A percentile compares a stretch with the other conserved stretches of the same genome.
phyloP scores from a whole-genome alignment of 192 early-diverging fungal genomes.

The Coemansia sp. region DNA sequence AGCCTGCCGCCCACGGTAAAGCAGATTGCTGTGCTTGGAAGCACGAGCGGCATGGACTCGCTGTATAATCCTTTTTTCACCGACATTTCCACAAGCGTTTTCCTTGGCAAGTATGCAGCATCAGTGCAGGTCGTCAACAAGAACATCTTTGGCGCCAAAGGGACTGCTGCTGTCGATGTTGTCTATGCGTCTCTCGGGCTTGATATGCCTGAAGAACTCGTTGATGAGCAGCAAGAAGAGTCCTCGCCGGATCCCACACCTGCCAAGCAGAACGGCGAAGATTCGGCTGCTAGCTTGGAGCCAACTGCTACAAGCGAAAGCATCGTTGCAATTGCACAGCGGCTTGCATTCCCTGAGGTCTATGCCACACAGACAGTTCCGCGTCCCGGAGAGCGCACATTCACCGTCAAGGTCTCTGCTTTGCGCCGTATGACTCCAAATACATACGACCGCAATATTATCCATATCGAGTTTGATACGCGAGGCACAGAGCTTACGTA shows the following conservation, averaged over 20 bases:
- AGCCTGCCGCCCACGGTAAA: slow-evolving; percentile 67
- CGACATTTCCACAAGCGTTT: slow-evolving; percentile 71
- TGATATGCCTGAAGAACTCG: neutral
- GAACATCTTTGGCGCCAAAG: slow-evolving; percentile 17
- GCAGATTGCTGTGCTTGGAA: slow-evolving; percentile 75
- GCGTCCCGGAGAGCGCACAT: slow-evolving; percentile 32
- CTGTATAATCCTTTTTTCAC: slow-evolving; percentile 58
- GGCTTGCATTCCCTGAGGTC: slow-evolving; percentile 47
- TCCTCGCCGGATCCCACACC: neutral
- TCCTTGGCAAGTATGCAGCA: slow-evolving; percentile 54
- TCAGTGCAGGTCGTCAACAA: slow-evolving; percentile 5
- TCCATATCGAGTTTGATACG: slow-evolving; percentile 95
- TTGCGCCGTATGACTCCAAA: slow-evolving; percentile 76
- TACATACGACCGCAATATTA: slow-evolving; percentile 91
- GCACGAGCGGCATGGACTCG: slow-evolving; percentile 37
- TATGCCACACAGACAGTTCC: slow-evolving; percentile 21
- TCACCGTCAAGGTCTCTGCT: slow-evolving; percentile 34
- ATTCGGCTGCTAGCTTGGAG: neutral
- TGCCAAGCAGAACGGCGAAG: neutral
- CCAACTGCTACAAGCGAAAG: slow-evolving; percentile 4
- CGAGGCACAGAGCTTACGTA: slow-evolving; percentile 77
- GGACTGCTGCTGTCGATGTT: neutral
- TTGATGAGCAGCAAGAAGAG: neutral
- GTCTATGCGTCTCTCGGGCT: slow-evolving; percentile 26
- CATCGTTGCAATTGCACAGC: slow-evolving; percentile 23